A percentile compares a stretch with the other conserved stretches of the same genome.
Conservation (phyloP, 257 asterid species). For the Nemophila menziesii region DNA sequence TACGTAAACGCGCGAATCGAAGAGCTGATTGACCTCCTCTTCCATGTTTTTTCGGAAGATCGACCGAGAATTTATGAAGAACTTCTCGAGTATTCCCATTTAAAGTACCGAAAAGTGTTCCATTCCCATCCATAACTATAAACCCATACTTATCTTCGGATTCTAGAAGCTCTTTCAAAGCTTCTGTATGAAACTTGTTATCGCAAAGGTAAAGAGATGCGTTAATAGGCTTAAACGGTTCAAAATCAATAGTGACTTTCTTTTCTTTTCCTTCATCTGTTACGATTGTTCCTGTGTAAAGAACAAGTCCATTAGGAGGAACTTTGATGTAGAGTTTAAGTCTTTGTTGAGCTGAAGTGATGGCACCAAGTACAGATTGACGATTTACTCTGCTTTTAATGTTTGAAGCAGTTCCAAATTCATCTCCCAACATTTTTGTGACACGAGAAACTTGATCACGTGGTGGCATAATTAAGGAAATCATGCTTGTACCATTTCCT, state of each 20-base stretch:
- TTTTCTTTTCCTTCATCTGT: conserved; percentile 17
- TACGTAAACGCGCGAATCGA: conserved; percentile 16
- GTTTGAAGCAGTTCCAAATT: conserved; percentile 7
- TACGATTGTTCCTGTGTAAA: conserved; percentile 15
- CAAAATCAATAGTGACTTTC: conserved; percentile 16
- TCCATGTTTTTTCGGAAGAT: conserved; percentile 16
- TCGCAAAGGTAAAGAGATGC: conserved; percentile 18
- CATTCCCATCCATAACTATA: conserved; percentile 19
- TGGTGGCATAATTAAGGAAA: conserved; percentile 17
- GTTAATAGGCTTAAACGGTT: conserved; percentile 14
- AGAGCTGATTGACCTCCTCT: conserved; percentile 19
- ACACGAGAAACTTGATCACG: conserved; percentile 16
- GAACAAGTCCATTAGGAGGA: conserved; percentile 14
- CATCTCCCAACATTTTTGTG: conserved; percentile 19
- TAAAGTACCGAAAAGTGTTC: conserved; percentile 15
- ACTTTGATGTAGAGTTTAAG: conserved; percentile 15
- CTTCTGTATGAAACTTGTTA: conserved; percentile 17
- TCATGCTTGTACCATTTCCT: conserved; percentile 19
- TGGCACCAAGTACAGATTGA: conserved; percentile 17
- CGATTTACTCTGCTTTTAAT: conserved; percentile 16
- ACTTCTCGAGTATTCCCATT: conserved; percentile 15
- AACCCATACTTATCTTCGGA: conserved; percentile 18
- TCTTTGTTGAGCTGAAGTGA: conserved; percentile 18
- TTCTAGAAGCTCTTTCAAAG: conserved; percentile 12
- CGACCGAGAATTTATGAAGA: conserved; percentile 14